Percentiles rank a stretch among this genome's conserved stretches.
These are phyloP conservation scores for Conticribra weissflogii DNA, from an alignment of 108 stramenopile genomes.

Conservation along the genomic window DNA sequence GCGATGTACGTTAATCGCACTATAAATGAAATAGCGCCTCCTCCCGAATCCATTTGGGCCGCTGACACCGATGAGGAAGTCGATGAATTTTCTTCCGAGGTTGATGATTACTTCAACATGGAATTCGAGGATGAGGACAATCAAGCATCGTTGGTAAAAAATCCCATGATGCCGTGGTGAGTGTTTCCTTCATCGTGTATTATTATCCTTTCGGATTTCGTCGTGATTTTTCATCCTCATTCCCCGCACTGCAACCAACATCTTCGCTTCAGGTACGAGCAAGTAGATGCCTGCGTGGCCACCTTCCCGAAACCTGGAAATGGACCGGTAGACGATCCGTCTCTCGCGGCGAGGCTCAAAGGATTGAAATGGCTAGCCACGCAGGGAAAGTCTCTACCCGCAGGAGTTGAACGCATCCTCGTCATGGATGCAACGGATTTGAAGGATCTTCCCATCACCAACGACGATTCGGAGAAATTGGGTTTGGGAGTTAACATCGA, in stretches of 20 bases:
- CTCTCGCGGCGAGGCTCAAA: slow-evolving; percentile 63
- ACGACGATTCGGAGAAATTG: slow-evolving; percentile 68
- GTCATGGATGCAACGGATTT: slow-evolving; percentile 91
- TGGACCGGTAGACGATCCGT: slow-evolving; percentile 66
- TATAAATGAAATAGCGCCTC: too few species aligned
- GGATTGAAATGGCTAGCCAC: slow-evolving; percentile 85
- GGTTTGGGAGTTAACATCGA: slow-evolving; percentile 78
- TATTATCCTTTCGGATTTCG: too few species aligned
- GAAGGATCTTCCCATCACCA: slow-evolving; percentile 69
- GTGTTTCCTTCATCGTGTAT: background rate
- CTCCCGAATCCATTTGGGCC: slow-evolving; percentile 78
- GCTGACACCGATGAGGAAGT: slow-evolving; percentile 31
- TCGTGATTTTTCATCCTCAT: too few species aligned
- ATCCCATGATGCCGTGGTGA: slow-evolving; percentile 84
- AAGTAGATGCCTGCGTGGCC: slow-evolving; percentile 80
- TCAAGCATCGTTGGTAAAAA: slow-evolving; percentile 49
- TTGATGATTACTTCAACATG: slow-evolving; percentile 54
- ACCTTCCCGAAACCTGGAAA: slow-evolving; percentile 72
- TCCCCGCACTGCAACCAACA: too few species aligned
- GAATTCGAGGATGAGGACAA: slow-evolving; percentile 65
- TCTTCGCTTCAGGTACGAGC: slow-evolving; percentile 61
- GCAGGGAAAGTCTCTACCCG: slow-evolving; percentile 66
- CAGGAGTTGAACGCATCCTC: slow-evolving; percentile 80
- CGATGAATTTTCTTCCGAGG: slow-evolving; percentile 36
- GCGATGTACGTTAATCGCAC: too few species aligned